These are phyloP conservation scores for Ceratocystis papillata DNA, from an alignment of 2,329 filamentous ascomycete genomes.

Conservation along the genomic window DNA sequence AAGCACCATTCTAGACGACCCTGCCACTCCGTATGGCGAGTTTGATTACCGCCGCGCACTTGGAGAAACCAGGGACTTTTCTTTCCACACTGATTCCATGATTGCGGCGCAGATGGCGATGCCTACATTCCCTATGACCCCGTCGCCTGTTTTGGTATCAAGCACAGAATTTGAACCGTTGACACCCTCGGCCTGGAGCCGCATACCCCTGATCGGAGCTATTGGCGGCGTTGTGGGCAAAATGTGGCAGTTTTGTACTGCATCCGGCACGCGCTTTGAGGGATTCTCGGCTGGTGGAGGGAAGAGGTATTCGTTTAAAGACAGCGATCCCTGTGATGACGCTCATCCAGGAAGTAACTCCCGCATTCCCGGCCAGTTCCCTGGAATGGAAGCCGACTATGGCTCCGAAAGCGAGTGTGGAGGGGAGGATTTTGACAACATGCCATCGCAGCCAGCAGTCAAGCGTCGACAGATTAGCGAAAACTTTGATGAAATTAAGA, in stretches of 20 bases:
- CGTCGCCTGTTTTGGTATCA: not conserved
- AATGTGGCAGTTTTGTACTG: conserved; percentile 74
- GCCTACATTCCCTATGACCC: not conserved
- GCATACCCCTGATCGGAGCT: conserved; percentile 45
- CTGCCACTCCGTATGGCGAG: conserved; percentile 46
- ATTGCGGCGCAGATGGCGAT: not conserved
- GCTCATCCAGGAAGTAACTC: conserved; percentile 24
- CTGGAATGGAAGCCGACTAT: conserved; percentile 24
- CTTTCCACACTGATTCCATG: not conserved
- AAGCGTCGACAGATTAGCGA: conserved; percentile 46
- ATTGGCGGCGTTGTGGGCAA: conserved; percentile 61
- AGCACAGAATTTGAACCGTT: not conserved
- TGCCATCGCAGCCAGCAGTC: conserved; percentile 37
- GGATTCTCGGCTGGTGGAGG: conserved; percentile 85
- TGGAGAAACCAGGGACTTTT: conserved; percentile 33
- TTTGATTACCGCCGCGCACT: conserved; percentile 45
- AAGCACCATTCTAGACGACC: conserved; percentile 25
- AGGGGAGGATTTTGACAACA: conserved; percentile 32
- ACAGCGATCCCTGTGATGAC: conserved; percentile 14
- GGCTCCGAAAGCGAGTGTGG: conserved; percentile 18
- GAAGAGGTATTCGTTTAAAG: conserved; percentile 51
- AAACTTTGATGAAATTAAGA: conserved; percentile 45
- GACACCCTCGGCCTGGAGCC: conserved; percentile 35
- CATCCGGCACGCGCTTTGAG: conserved; percentile 50
- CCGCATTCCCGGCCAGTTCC: conserved; percentile 24